phyloP scores from a whole-genome alignment of 2,329 filamentous ascomycete species.

The Chaetomium sp. region DNA sequence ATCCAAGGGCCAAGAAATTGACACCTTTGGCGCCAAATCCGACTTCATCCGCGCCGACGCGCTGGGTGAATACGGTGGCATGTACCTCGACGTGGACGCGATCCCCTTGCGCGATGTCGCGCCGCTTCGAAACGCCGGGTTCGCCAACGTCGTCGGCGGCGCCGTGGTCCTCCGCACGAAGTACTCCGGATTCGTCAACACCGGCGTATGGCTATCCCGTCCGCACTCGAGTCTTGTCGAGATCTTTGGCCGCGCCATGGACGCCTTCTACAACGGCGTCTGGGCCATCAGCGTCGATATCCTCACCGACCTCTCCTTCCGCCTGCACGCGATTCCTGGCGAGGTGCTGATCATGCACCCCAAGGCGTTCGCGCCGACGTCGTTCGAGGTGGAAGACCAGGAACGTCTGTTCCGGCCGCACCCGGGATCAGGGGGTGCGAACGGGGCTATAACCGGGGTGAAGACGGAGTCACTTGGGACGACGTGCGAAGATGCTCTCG shows the following conservation, averaged over 20 bases:
- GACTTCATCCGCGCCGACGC: slow-evolving; percentile 26
- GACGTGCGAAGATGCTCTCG: slow-evolving; percentile 15
- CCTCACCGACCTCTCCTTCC: slow-evolving; percentile 24
- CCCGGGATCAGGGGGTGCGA: background rate
- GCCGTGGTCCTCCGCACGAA: slow-evolving; percentile 16
- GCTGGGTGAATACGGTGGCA: slow-evolving; percentile 23
- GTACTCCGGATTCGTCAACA: slow-evolving; percentile 16
- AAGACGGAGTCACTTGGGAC: background rate
- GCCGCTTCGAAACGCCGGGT: slow-evolving; percentile 21
- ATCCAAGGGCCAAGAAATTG: slow-evolving; percentile 16
- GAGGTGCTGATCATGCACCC: slow-evolving; percentile 26
- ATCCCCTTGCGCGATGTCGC: slow-evolving; percentile 22
- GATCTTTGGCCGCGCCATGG: slow-evolving; percentile 16
- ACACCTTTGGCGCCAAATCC: slow-evolving; percentile 21
- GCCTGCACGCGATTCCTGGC: slow-evolving; percentile 18
- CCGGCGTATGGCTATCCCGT: slow-evolving; percentile 14
- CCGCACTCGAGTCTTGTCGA: slow-evolving; percentile 15
- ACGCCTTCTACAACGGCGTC: slow-evolving; percentile 22
- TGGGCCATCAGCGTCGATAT: slow-evolving; percentile 23
- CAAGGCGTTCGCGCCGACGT: slow-evolving; percentile 23
- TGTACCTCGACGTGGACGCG: slow-evolving; percentile 28
- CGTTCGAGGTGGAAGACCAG: slow-evolving; percentile 19
- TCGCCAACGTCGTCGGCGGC: slow-evolving; percentile 25
- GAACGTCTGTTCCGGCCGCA: slow-evolving; percentile 6
- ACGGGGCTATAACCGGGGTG: background rate